phyloP scores from a whole-genome alignment of 202 grass and related monocot species.

The Cymbopogon flexuosus region DNA sequence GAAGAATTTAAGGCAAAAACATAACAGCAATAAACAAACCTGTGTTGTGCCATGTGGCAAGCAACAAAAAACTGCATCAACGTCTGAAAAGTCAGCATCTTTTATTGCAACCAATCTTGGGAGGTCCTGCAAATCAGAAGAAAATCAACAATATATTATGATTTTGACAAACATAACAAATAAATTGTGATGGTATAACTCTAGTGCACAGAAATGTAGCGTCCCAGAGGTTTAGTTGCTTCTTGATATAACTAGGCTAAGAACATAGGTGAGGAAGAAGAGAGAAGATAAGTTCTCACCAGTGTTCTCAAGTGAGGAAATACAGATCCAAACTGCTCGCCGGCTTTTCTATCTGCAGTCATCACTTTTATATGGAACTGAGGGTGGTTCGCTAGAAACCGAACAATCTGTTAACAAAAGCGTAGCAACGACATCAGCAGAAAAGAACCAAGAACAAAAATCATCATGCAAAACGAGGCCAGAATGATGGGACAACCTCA shows the following conservation, averaged over 20 bases:
- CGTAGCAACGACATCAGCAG: neutral
- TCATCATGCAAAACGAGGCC: neutral
- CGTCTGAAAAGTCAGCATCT: constrained; percentile 79
- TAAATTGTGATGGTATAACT: neutral
- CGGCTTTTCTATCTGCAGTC: constrained; percentile 97
- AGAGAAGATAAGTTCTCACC: constrained; percentile 38
- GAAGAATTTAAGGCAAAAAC: constrained; percentile 3
- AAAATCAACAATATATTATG: neutral
- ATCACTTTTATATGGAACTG: constrained; percentile 69
- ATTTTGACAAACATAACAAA: neutral
- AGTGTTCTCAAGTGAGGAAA: constrained; percentile 91
- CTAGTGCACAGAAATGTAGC: neutral
- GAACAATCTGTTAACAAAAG: constrained; percentile 60
- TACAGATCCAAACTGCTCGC: constrained; percentile 73
- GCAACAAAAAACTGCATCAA: constrained; percentile 99
- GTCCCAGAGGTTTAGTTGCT: neutral
- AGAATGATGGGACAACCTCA: constrained; percentile 41
- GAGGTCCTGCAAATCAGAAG: constrained; percentile 58
- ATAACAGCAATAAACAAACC: constrained; percentile 44
- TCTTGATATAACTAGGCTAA: neutral
- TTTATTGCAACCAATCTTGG: constrained; percentile 84
- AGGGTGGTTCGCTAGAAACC: constrained; percentile 82
- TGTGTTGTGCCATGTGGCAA: constrained; percentile 98
- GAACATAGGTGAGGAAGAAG: neutral
- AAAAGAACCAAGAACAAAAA: neutral